These are phyloP conservation scores for Boletus coccyginus DNA, from an alignment of 768 basidiomycete species.

Conservation along the genomic window DNA sequence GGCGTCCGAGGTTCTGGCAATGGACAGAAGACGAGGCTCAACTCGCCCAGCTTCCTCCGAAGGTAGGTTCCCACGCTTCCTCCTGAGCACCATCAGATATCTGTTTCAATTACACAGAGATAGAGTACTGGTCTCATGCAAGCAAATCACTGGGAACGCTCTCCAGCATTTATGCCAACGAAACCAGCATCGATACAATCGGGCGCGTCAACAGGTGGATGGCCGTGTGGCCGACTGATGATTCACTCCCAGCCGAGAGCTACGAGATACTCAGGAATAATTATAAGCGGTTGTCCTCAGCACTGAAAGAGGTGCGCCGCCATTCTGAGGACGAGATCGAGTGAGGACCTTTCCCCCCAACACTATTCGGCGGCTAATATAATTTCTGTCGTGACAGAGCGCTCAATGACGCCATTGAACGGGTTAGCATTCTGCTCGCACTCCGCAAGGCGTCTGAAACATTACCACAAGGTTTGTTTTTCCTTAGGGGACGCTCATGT, in stretches of 20 bases:
- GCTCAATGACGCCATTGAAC: conserved; percentile 70
- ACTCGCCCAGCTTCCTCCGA: conserved; percentile 71
- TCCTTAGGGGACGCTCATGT: background rate
- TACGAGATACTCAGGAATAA: conserved; percentile 59
- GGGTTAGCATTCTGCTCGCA: conserved; percentile 64
- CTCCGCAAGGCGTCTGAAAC: conserved; percentile 70
- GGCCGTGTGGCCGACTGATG: conserved; percentile 69
- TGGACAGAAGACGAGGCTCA: conserved; percentile 67
- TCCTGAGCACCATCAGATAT: conserved; percentile 8
- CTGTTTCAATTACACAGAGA: conserved; percentile 44
- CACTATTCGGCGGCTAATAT: conserved; percentile 6
- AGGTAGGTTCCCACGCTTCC: conserved; percentile 48
- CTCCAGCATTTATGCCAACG: conserved; percentile 50
- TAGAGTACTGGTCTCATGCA: conserved; percentile 75
- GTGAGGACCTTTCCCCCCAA: conserved; percentile 38
- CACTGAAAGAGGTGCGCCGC: conserved; percentile 59
- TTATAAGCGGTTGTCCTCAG: conserved; percentile 59
- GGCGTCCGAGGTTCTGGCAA: conserved; percentile 24
- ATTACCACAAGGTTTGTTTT: conserved; percentile 49
- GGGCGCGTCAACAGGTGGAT: conserved; percentile 73
- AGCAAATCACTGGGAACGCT: conserved; percentile 55
- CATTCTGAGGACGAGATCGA: conserved; percentile 60
- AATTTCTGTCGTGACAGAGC: conserved; percentile 42
- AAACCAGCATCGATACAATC: conserved; percentile 54
- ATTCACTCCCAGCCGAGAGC: conserved; percentile 64